These are phyloP conservation scores for Cyberlindnera nakhonratchasimensis DNA, from an alignment of 805 yeast species.

Conservation along the genomic window DNA sequence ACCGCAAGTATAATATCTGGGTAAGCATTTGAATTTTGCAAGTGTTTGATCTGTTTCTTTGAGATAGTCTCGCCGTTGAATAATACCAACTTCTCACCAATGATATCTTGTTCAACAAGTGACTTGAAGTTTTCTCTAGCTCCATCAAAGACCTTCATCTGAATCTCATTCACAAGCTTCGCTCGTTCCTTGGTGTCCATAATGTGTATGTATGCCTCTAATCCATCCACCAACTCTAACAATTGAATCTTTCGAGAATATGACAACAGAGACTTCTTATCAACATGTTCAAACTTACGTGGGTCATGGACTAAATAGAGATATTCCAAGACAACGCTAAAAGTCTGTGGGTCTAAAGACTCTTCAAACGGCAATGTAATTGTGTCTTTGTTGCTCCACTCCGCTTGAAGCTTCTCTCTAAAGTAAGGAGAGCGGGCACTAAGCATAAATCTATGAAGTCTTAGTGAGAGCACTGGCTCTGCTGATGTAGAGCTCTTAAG, in stretches of 20 bases:
- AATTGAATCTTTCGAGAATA: slow-evolving; percentile 36
- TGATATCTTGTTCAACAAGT: slow-evolving; percentile 19
- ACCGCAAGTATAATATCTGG: slow-evolving; percentile 50
- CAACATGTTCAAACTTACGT: slow-evolving; percentile 33
- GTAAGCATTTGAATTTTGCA: slow-evolving; percentile 23
- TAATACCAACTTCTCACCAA: slow-evolving; percentile 16
- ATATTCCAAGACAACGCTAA: slow-evolving; percentile 30
- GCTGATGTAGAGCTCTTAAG: background rate
- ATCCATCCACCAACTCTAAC: slow-evolving; percentile 35
- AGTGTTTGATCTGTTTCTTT: slow-evolving; percentile 5
- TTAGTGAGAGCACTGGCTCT: slow-evolving; percentile 12
- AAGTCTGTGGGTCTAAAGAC: slow-evolving; percentile 12
- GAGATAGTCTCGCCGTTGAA: slow-evolving; percentile 6
- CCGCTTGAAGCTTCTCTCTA: slow-evolving; percentile 19
- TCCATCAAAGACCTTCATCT: slow-evolving; percentile 16
- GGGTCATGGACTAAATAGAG: slow-evolving; percentile 39
- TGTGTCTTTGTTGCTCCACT: slow-evolving; percentile 27
- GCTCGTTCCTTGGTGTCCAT: slow-evolving; percentile 31
- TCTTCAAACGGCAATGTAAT: slow-evolving; percentile 23
- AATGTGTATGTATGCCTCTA: slow-evolving; percentile 30
- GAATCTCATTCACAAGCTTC: slow-evolving; percentile 31
- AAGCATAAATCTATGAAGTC: slow-evolving; percentile 41
- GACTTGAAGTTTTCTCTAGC: slow-evolving; percentile 22
- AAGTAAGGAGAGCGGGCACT: slow-evolving; percentile 36
- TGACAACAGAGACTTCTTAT: slow-evolving; percentile 28